Evolutionary conservation across 768 basidiomycete genomes (phyloP), one percentile per base, ranked within the genome.

Genomic region (Collybia nuda): DNA sequence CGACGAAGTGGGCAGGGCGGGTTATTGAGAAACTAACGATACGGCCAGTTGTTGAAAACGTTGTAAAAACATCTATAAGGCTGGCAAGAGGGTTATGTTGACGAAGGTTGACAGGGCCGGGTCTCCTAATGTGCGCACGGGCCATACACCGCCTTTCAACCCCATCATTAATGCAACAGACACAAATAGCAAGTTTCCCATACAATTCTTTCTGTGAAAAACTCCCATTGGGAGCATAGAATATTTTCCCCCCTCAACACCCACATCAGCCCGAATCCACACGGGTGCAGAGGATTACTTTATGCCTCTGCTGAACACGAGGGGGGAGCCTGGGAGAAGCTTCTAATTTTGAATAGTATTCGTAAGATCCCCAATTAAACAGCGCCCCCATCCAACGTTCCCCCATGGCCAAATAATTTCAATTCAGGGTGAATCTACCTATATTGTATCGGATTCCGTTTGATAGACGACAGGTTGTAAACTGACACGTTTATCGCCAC

Each of bases 1-100:
- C 83, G 82, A 80, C 79, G 78, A 81, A 77, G 73, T 63, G 63
- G 65, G 60, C 71, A 71, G 71, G 69, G 68, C 69, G 71, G 67
- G 79, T 76, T 81, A 77, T 77, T 82, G 77, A 62, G 63, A 66
- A 28, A 56, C 41, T 47, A 59, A 43, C 60, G 72, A 64, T 54
- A 61, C 57, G 47, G 59, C 58, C 50, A 52, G 57, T 51, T 56
- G 55, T 24, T 55, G 49, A 62, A 65, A 56, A 71, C 65, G 68
- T 73, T 75, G 72, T 73, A 74, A 71, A 72, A 73, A 71, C 74
- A 76, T 75, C 61, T 69, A 63, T 64, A 58, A 58, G 61, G 62
- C 55, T 56, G 44, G 56, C 57, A 56, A 52, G 59, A 56, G 68
- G 64, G 71, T 62, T 56, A 57, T 80, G 78, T 79, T 79, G 76